A percentile compares a stretch with the other conserved stretches of the same genome.
Evolutionary conservation across 805 yeast genomes (phyloP).

Genomic region (Ascoidea rubescens): DNA sequence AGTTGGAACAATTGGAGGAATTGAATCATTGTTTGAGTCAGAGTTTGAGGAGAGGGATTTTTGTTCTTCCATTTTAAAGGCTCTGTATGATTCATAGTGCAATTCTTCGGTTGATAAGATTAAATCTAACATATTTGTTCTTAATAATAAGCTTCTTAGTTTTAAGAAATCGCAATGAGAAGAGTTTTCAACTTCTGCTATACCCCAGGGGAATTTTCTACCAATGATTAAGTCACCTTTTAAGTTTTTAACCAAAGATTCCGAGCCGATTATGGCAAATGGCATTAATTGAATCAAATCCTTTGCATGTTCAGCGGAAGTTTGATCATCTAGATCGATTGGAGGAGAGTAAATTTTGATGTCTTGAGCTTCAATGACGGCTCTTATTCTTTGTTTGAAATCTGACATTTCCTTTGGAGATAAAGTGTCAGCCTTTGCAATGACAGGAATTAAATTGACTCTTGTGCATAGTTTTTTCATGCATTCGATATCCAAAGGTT

Average conservation of each 20-base stretch:
- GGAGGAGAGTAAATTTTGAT: constrained; percentile 79
- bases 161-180: constrained; percentile 75
- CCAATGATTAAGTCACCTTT: constrained; percentile 60
- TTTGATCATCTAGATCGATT: constrained; percentile 58
- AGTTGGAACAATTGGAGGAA: too few species aligned
- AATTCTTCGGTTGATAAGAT: constrained; percentile 66
- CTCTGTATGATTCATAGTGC: constrained; percentile 72
- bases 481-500: constrained; percentile 76
- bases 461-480: constrained; percentile 74
- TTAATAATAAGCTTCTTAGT: constrained; percentile 61
- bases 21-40: constrained; percentile 24
- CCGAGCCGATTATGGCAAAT: constrained; percentile 71
- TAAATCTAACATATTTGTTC: constrained; percentile 76
- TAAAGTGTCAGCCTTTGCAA: constrained; percentile 80
- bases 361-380: constrained; percentile 71
- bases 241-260: constrained; percentile 48
- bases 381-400: constrained; percentile 67
- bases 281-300: constrained; percentile 79
- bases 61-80: constrained; percentile 46
- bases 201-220: constrained; percentile 84
- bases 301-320: constrained; percentile 68
- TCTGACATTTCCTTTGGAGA: constrained; percentile 53
- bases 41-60: constrained; percentile 20
- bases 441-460: constrained; percentile 79
- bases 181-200: constrained; percentile 79